A percentile compares a stretch with the other conserved stretches of the same genome.
Evolutionary conservation across 2,329 filamentous ascomycete species (phyloP).

Genomic region (Colletotrichum sp.): DNA sequence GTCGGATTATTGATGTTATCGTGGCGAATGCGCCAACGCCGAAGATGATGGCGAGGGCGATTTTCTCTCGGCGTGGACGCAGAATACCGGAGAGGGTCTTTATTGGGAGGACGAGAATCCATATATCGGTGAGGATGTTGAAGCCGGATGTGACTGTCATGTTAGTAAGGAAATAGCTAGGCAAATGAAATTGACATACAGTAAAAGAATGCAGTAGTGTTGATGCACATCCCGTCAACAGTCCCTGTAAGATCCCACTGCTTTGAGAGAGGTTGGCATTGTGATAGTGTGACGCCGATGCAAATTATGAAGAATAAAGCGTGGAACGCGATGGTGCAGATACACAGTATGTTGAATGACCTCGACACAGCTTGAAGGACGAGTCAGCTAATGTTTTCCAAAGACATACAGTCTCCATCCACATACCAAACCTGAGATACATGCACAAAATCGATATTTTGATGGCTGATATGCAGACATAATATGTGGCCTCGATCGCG

Average conservation of each 20-base stretch:
- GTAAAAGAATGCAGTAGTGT: conserved; percentile 46
- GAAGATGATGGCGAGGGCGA: conserved; percentile 52
- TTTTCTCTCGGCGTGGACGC: conserved; percentile 52
- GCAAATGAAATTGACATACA: conserved; percentile 27
- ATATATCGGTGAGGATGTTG: conserved; percentile 53
- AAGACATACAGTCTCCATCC: too few species aligned
- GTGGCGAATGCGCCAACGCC: conserved; percentile 40
- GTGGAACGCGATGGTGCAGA: conserved; percentile 41
- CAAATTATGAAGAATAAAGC: conserved; percentile 44
- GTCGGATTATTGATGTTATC: conserved; percentile 40
- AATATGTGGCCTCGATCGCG: conserved; percentile 46
- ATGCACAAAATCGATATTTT: conserved; percentile 51
- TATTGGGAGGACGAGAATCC: conserved; percentile 49
- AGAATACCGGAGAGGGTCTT: conserved; percentile 47
- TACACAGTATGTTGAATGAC: conserved; percentile 34
- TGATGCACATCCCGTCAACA: conserved; percentile 41
- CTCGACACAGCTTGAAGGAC: conserved; percentile 17
- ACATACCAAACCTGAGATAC: conserved; percentile 49
- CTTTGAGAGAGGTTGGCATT: conserved; percentile 46
- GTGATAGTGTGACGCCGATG: conserved; percentile 40
- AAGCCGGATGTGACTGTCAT: conserved; percentile 41
- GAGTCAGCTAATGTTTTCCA: neutral
- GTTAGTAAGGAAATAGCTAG: neutral
- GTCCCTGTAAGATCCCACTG: conserved; percentile 42
- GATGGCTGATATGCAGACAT: conserved; percentile 40